Conservation (phyloP, 805 yeast species). For the Barnettozyma botsteinii region DNA sequence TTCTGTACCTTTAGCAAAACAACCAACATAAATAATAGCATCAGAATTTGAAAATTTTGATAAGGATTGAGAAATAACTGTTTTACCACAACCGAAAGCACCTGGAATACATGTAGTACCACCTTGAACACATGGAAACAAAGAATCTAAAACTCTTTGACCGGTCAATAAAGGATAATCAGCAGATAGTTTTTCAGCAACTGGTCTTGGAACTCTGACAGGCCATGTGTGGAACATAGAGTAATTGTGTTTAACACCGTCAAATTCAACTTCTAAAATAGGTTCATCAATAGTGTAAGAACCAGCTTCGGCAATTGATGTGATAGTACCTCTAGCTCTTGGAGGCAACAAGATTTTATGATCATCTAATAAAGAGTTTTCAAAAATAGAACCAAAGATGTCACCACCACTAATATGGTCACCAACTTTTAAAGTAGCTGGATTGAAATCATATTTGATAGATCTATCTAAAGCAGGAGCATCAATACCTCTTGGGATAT, state of each 20-base stretch:
- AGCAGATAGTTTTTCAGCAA: constrained; percentile 87
- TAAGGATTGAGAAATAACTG: constrained; percentile 95
- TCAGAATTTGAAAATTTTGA: constrained; percentile 98
- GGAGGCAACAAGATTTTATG: constrained; percentile 96
- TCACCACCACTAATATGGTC: constrained; percentile 99
- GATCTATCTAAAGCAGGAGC: constrained; percentile 91
- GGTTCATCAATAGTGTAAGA: constrained; percentile 88
- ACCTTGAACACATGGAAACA: constrained; percentile 99
- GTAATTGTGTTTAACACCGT: constrained; percentile 74
- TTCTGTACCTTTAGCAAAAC: constrained; percentile 35
- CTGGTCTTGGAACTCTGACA: constrained; percentile 98
- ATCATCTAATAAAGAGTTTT: constrained; percentile 86
- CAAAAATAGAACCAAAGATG: constrained; percentile 88
- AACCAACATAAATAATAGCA: constrained; percentile 90
- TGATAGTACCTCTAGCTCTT: constrained; percentile 96
- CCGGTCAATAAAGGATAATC: constrained; percentile 96
- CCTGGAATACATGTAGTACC: constrained; percentile 99
- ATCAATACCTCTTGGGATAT: constrained; percentile 98
- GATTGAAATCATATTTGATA: constrained; percentile 79
- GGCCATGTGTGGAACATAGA: constrained; percentile 99
- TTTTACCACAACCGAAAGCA: constrained; percentile 99
- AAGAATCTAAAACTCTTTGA: constrained; percentile 95
- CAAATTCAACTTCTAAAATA: constrained; percentile 89
- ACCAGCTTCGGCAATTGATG: constrained; percentile 84
- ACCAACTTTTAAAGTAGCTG: constrained; percentile 75